Evolutionary conservation across 495 filamentous ascomycete species (phyloP).

Genomic region (Evernia prunastri): DNA sequence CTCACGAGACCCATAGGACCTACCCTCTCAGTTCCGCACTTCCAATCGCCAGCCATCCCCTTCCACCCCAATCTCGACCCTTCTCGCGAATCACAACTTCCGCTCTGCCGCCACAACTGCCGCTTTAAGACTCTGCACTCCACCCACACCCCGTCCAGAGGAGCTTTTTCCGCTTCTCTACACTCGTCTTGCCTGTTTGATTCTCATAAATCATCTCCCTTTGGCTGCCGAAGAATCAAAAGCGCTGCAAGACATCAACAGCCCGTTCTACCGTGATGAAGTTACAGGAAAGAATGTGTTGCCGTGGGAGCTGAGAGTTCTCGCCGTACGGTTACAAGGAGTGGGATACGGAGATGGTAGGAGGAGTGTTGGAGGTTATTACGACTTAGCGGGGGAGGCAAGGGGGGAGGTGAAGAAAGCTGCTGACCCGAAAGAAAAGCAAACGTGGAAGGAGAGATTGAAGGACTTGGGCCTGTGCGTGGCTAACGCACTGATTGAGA

Average conservation of each 20-base stretch:
- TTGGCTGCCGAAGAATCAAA: slow-evolving; percentile 84
- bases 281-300: slow-evolving; percentile 37
- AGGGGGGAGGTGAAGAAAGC: slow-evolving; percentile 45
- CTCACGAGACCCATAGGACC: slow-evolving; percentile 27
- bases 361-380: slow-evolving; percentile 80
- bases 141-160: slow-evolving; percentile 43
- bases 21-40: slow-evolving; percentile 51
- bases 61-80: slow-evolving; percentile 44
- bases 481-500: slow-evolving; percentile 77
- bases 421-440: slow-evolving; percentile 34
- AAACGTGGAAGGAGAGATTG: slow-evolving; percentile 63
- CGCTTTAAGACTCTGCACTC: slow-evolving; percentile 58
- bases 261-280: slow-evolving; percentile 58
- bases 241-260: slow-evolving; percentile 71
- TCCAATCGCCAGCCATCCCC: slow-evolving; percentile 39
- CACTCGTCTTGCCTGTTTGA: slow-evolving; percentile 74
- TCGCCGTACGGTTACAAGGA: slow-evolving; percentile 75
- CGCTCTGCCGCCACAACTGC: slow-evolving; percentile 68
- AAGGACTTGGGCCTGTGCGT: slow-evolving; percentile 70
- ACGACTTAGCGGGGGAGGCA: slow-evolving; percentile 76
- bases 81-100: slow-evolving; percentile 56
- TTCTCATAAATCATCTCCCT: slow-evolving; percentile 59
- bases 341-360: slow-evolving; percentile 77
- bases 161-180: slow-evolving; percentile 79
- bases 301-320: slow-evolving; percentile 80